A percentile compares a stretch with the other conserved stretches of the same genome.
Evolutionary conservation across 352 stramenopile species (phyloP).

Genomic region (Globisporangium orthogonon): DNA sequence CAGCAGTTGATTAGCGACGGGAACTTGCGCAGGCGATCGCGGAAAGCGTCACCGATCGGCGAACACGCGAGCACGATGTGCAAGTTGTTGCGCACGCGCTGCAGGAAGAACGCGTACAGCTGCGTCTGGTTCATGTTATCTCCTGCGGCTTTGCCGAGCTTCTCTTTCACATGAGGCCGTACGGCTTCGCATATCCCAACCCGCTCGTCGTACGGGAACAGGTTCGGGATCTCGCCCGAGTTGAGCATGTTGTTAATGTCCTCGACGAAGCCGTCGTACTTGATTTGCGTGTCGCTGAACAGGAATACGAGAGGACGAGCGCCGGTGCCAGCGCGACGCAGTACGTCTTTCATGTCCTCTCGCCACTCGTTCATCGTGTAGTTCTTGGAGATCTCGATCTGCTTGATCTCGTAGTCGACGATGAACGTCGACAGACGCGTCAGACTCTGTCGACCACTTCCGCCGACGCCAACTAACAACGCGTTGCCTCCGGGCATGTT

Average conservation of each 20-base stretch:
- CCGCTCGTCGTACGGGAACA: conserved; percentile 91
- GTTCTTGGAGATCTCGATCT: conserved; percentile 95
- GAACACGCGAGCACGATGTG: conserved; percentile 94
- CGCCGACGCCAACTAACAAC: conserved; percentile 91
- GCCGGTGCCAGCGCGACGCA: conserved; percentile 87
- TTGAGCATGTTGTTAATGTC: conserved; percentile 98
- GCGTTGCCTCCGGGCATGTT: conserved; percentile 94
- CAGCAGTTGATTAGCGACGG: conserved; percentile 96
- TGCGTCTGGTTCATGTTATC: conserved; percentile 90
- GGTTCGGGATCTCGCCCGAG: conserved; percentile 92
- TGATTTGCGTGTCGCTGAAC: conserved; percentile 95
- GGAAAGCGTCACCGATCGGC: conserved; percentile 92
- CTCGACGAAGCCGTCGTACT: conserved; percentile 94
- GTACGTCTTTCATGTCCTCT: conserved; percentile 92
- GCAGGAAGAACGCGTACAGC: conserved; percentile 92
- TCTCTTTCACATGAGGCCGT: conserved; percentile 88
- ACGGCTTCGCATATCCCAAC: conserved; percentile 89
- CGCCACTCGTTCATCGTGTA: conserved; percentile 93
- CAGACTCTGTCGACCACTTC: conserved; percentile 90
- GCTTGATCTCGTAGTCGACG: conserved; percentile 88
- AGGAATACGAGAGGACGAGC: conserved; percentile 88
- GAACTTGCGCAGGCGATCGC: conserved; percentile 92
- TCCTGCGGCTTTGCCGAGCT: conserved; percentile 82
- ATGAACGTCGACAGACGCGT: conserved; percentile 91
- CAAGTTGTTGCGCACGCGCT: conserved; percentile 87